A percentile compares a stretch with the other conserved stretches of the same genome.
Evolutionary conservation across 306 rosid genomes (phyloP).

Genomic region (Dalbergia cultrata): DNA sequence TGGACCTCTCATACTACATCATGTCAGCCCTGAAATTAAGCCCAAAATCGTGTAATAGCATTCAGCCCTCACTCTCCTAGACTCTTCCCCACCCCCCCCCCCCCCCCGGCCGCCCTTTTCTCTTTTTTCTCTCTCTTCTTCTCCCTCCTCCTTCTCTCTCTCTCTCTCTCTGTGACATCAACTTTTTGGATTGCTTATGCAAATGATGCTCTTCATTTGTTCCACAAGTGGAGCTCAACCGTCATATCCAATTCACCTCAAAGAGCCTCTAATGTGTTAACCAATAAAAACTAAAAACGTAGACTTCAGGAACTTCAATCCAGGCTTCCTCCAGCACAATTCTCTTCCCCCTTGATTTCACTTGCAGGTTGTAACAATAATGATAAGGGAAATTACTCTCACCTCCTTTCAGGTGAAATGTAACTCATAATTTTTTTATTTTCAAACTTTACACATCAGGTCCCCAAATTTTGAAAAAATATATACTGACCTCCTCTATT

Average conservation of each 20-base stretch:
- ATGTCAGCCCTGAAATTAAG: background rate
- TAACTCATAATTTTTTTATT: too few relatives aligned
- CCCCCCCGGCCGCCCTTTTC: too few relatives aligned
- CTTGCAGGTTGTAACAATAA: background rate
- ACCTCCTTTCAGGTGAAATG: too few relatives aligned
- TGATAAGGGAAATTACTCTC: too few relatives aligned
- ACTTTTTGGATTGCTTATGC: constrained; percentile 14
- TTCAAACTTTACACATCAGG: too few relatives aligned
- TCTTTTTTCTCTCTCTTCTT: too few relatives aligned
- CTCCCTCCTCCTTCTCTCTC: background rate
- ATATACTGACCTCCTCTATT: too few relatives aligned
- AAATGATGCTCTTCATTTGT: constrained; percentile 21
- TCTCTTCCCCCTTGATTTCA: background rate
- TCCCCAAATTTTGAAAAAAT: too few relatives aligned
- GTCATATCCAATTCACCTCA: background rate
- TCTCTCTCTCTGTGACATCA: background rate
- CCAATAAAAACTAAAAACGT: too few relatives aligned
- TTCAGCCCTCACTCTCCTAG: background rate
- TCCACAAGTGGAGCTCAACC: constrained; percentile 2
- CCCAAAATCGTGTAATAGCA: background rate
- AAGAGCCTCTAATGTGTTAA: background rate
- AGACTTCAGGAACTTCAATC: background rate
- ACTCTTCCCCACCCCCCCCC: too few relatives aligned
- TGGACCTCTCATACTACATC: background rate
- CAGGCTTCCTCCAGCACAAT: background rate